Base-by-base conservation (phyloP, 1,139 yeast species). In the Nakaseomyces sp. region DNA sequence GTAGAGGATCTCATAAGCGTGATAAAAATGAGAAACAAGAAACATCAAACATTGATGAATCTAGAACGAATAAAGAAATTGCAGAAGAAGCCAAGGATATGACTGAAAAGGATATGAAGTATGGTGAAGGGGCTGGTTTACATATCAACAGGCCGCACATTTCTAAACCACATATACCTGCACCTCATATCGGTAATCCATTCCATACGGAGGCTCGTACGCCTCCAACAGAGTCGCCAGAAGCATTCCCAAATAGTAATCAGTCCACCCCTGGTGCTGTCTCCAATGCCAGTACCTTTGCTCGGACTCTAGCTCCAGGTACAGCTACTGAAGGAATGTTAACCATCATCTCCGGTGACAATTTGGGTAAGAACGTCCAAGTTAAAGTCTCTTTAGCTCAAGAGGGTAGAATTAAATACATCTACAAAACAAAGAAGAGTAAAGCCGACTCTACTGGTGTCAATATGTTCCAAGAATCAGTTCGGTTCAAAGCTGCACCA, bases 401-500 rank as follows among this genome's bases (percentile, higher is more conserved):
- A 13, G 60, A 72, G 4, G 70, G 73, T 6, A 77, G 73, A 52
- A 68, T 71, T 44, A 82, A 77, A 57, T 81, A 73, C 42, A 56
- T 89, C 36, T 73, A 72, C 67, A 82, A 78, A 62, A 81, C 95
- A 3, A 78, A 81, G 64, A 60, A 72, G 18, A 59, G 70, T 45
- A 87, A 84, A 65, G 53, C 69, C 3, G 70, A 73, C 22, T 71
- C 68, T 42, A 68, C 67, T 13, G 76, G 74, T 0, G 51, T 65
- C 9, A 73, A 72, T 47, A 69, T 66, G 47, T 77, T 87, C 76
- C 76, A 77, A 53, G 96, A 86, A 57, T 70, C 79, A 19, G 69
- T 74, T 49, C 72, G 80, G 4, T 85, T 88, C 68, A 79, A 75
- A 58, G 79, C 91, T 9, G 68, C 81, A 4, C 64, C 79, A 2